A percentile compares a stretch with the other conserved stretches of the same genome.
Conservation (phyloP, 495 filamentous ascomycete genomes). For the Xylaria castorea region DNA sequence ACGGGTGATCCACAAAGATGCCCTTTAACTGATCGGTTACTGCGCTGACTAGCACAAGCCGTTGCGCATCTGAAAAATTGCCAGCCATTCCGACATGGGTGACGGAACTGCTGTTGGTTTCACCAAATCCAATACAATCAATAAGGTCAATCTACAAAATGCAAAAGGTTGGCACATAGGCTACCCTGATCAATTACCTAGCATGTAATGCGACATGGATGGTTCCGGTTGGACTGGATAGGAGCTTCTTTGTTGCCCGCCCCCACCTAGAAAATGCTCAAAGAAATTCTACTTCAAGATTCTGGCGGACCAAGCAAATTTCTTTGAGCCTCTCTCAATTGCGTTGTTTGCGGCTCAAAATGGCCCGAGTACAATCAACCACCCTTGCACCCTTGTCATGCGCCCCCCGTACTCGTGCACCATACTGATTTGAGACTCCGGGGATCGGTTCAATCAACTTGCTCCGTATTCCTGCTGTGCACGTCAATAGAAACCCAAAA, state of each 20-base stretch:
- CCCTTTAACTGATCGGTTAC: not conserved
- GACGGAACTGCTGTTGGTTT: not conserved
- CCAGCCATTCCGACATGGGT: not conserved
- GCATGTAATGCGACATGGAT: not conserved
- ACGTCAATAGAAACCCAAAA: too few relatives aligned
- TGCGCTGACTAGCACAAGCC: not conserved
- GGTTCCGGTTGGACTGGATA: not conserved
- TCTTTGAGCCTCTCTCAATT: not conserved
- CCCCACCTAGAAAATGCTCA: not conserved
- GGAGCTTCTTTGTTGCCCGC: not conserved
- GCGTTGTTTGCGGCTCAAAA: not conserved
- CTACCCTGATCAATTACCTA: not conserved
- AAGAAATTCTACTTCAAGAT: not conserved
- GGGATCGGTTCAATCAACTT: not conserved
- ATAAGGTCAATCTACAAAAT: not conserved
- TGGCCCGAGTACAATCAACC: not conserved
- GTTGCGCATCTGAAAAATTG: not conserved
- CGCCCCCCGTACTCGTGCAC: not conserved
- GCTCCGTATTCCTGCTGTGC: not conserved
- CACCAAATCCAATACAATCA: not conserved
- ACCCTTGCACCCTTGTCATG: not conserved
- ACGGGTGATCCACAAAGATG: not conserved
- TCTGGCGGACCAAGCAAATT: not conserved
- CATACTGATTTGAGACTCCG: not conserved
- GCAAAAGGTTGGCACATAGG: not conserved